These are phyloP conservation scores for Alternaria arborescens DNA, from an alignment of 2,329 filamentous ascomycete species.

Conservation along the genomic window DNA sequence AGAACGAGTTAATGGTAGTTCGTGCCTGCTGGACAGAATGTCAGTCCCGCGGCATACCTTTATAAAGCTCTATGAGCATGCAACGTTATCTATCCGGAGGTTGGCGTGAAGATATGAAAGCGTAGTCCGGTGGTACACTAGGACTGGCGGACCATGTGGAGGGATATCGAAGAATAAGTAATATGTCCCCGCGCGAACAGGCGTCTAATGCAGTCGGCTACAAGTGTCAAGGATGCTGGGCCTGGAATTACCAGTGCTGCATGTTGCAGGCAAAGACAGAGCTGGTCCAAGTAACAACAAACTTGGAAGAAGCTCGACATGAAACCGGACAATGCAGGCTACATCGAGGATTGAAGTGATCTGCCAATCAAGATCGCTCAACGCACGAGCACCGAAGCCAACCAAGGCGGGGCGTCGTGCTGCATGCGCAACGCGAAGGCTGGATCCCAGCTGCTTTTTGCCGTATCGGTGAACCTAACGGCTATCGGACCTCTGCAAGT, in stretches of 20 bases:
- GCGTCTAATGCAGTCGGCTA: conserved; percentile 24
- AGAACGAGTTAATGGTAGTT: conserved; percentile 17
- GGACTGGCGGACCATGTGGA: conserved; percentile 15
- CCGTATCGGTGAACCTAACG: conserved; percentile 32
- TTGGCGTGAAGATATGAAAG: conserved; percentile 20
- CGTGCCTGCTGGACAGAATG: conserved; percentile 19
- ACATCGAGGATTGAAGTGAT: conserved; percentile 28
- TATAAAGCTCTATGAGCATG: conserved; percentile 14
- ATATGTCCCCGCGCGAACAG: conserved; percentile 23
- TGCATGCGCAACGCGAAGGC: conserved; percentile 33
- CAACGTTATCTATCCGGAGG: conserved; percentile 27
- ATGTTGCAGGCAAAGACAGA: conserved; percentile 29
- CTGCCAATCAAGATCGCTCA: conserved; percentile 39
- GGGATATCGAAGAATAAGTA: conserved; percentile 24
- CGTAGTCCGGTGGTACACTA: conserved; percentile 23
- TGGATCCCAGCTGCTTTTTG: conserved; percentile 40
- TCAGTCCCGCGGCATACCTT: conserved; percentile 23
- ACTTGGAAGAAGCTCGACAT: conserved; percentile 46
- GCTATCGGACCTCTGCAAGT: conserved; percentile 31
- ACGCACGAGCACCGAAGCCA: conserved; percentile 28
- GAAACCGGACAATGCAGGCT: conserved; percentile 39
- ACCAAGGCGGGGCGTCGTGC: conserved; percentile 27
- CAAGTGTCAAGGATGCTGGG: conserved; percentile 23
- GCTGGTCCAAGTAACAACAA: conserved; percentile 40
- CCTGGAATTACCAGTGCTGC: conserved; percentile 31